Conservation (phyloP, 148 eudicot species). For the Amaranthus hypochondriacus region DNA sequence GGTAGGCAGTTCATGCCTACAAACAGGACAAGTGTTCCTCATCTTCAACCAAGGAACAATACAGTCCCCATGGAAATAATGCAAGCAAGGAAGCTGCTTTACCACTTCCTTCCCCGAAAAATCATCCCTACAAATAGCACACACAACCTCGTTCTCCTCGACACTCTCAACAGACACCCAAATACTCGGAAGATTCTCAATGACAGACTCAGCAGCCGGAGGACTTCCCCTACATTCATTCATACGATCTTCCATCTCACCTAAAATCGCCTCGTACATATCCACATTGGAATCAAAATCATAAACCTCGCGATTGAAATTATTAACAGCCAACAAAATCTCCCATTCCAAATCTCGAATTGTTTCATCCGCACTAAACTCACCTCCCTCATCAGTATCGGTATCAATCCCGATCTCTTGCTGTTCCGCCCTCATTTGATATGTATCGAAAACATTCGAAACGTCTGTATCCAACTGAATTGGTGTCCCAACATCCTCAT, state of each 20-base stretch:
- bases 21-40: slow-evolving; percentile 90
- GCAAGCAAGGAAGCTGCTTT: slow-evolving; percentile 74
- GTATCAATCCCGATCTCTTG: slow-evolving; percentile 27
- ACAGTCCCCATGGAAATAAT: slow-evolving; percentile 80
- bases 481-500: slow-evolving; percentile 9
- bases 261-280: slow-evolving; percentile 40
- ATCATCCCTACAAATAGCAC: slow-evolving; percentile 82
- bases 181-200: slow-evolving; percentile 56
- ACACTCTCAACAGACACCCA: slow-evolving; percentile 34
- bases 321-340: slow-evolving; percentile 60
- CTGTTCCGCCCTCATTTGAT: slow-evolving; percentile 29
- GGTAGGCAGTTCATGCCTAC: slow-evolving; percentile 89
- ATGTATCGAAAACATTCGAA: slow-evolving; percentile 26
- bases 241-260: slow-evolving; percentile 55
- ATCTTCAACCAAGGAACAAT: slow-evolving; percentile 78
- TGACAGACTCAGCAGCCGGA: slow-evolving; percentile 67
- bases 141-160: slow-evolving; percentile 39
- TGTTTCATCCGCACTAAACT: slow-evolving; percentile 28
- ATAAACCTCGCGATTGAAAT: slow-evolving; percentile 40
- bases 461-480: slow-evolving; percentile 23
- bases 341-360: slow-evolving; percentile 66
- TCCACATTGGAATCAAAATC: slow-evolving; percentile 36
- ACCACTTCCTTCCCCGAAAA: slow-evolving; percentile 45
- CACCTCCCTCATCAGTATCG: slow-evolving; percentile 37
- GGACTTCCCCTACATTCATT: slow-evolving; percentile 71